Evolutionary conservation across 305 asterid genomes (phyloP).

Genomic region (Ajuga reptans): DNA sequence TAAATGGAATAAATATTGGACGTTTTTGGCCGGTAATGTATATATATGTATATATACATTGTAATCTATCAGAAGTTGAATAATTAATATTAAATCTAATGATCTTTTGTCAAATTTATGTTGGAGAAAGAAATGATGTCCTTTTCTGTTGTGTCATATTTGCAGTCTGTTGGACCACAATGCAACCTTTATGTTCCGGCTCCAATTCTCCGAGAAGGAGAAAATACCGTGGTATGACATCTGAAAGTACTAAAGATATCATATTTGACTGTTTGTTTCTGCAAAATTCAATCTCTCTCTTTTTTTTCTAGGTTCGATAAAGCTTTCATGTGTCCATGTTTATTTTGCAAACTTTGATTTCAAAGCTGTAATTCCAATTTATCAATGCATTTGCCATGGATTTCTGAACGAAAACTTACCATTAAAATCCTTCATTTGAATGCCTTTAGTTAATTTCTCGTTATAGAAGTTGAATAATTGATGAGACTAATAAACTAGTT

Average conservation of each 20-base stretch:
- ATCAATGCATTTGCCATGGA: neutral
- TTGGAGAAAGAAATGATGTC: neutral
- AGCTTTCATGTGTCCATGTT: neutral
- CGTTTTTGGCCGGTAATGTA: conserved; percentile 83
- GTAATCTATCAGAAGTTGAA: neutral
- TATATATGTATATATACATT: neutral
- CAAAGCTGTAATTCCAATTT: neutral
- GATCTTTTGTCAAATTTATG: neutral
- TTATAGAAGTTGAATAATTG: neutral
- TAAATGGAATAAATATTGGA: conserved; percentile 65
- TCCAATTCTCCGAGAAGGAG: conserved; percentile 66
- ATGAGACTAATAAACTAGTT: neutral
- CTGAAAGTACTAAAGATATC: neutral
- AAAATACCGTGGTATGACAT: conserved; percentile 54
- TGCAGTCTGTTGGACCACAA: conserved; percentile 81
- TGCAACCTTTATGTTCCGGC: conserved; percentile 87
- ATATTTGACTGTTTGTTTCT: neutral
- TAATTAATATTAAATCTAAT: neutral
- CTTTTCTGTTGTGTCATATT: conserved; percentile 22
- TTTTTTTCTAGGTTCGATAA: no score
- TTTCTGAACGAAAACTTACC: neutral
- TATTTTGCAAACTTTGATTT: neutral
- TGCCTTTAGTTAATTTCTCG: neutral
- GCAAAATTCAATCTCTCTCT: neutral
- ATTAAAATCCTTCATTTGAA: neutral